phyloP scores from a whole-genome alignment of 2,329 filamentous ascomycete genomes.

The Malbranchea zuffiana region DNA sequence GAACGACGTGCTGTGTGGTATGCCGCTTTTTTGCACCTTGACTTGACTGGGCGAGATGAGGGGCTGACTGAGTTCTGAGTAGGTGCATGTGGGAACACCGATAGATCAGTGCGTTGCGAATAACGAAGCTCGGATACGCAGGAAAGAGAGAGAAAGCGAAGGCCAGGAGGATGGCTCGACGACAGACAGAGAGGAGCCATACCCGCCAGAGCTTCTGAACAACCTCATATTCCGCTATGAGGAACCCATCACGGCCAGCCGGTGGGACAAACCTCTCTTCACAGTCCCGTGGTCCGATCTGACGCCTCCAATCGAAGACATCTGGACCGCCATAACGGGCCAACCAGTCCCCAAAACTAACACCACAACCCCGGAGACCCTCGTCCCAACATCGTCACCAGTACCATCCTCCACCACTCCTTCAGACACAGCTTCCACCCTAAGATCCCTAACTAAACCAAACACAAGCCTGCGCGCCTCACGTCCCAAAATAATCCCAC shows the following conservation, averaged over 20 bases:
- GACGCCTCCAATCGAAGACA: slow-evolving; percentile 46
- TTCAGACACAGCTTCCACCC: slow-evolving; percentile 1
- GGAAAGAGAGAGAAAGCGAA: slow-evolving; percentile 6
- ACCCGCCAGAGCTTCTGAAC: slow-evolving; percentile 47
- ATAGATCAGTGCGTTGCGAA: slow-evolving; percentile 45
- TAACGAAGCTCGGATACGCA: slow-evolving; percentile 34
- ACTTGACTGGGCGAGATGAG: background rate
- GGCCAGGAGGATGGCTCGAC: background rate
- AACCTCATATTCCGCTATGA: slow-evolving; percentile 57
- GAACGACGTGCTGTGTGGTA: slow-evolving; percentile 53
- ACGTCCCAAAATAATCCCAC: slow-evolving; percentile 19
- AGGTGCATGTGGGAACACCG: slow-evolving; percentile 50
- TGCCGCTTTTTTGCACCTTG: slow-evolving; percentile 17
- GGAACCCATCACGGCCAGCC: slow-evolving; percentile 54
- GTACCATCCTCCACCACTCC: slow-evolving; percentile 13
- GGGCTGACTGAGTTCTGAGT: slow-evolving; percentile 9
- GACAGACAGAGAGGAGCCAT: slow-evolving; percentile 28
- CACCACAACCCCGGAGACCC: slow-evolving; percentile 9
- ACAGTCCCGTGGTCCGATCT: slow-evolving; percentile 48
- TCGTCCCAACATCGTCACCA: slow-evolving; percentile 13
- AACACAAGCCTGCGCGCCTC: slow-evolving; percentile 13
- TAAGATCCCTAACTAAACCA: slow-evolving; percentile 3
- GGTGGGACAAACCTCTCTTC: slow-evolving; percentile 57
- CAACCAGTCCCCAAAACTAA: slow-evolving; percentile 21
- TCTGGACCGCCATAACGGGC: slow-evolving; percentile 48